Conservation (phyloP, 352 stramenopile species). For the Blastocystis sp. region DNA sequence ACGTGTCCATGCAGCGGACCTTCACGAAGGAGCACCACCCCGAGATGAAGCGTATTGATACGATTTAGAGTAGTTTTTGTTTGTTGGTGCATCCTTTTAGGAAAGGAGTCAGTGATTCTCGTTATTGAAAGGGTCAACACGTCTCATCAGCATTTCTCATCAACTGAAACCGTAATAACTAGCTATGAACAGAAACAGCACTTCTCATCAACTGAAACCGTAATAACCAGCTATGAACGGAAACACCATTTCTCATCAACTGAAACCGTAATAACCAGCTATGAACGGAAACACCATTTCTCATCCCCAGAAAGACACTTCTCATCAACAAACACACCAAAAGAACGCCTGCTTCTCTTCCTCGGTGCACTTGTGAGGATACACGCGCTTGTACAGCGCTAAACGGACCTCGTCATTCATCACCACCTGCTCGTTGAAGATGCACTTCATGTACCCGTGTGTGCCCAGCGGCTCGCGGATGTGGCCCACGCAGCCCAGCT, state of each 20-base stretch:
- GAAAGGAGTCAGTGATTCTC: not conserved
- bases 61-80: slow-evolving; percentile 13
- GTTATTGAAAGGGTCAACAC: too few species aligned
- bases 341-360: slow-evolving; percentile 49
- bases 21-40: not conserved
- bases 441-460: slow-evolving; percentile 96
- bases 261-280: not conserved
- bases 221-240: not conserved
- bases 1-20: not conserved
- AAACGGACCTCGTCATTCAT: slow-evolving; percentile 98
- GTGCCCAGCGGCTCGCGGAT: slow-evolving; percentile 96
- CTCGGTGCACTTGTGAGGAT: slow-evolving; percentile 78
- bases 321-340: slow-evolving; percentile 9
- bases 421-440: slow-evolving; percentile 97
- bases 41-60: slow-evolving; percentile 49
- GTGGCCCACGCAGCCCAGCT: slow-evolving; percentile 93
- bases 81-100: not conserved
- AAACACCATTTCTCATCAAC: not conserved
- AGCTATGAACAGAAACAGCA: not conserved
- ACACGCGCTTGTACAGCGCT: slow-evolving; percentile 97
- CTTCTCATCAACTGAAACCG: not conserved
- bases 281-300: slow-evolving; percentile 14
- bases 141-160: too few species aligned
- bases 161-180: too few species aligned
- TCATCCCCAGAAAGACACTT: not conserved